Conservation (phyloP, 257 asterid genomes). For the Ehretia macrophylla region DNA sequence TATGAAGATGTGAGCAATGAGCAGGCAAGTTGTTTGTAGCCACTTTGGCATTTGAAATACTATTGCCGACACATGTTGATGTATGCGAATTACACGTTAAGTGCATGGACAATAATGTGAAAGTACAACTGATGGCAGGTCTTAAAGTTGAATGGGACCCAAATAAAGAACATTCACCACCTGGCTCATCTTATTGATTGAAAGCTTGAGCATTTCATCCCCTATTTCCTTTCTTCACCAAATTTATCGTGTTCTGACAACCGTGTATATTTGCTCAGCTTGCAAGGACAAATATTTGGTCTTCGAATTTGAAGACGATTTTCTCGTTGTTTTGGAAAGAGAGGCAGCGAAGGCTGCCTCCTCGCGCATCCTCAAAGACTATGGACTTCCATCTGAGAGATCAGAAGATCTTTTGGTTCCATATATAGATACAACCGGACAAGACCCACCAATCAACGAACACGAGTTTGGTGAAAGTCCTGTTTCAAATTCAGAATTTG, state of each 20-base stretch:
- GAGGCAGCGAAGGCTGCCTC: slow-evolving; percentile 69
- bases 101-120: slow-evolving; percentile 11
- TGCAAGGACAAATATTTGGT: slow-evolving; percentile 69
- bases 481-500: slow-evolving; percentile 57
- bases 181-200: slow-evolving; percentile 87
- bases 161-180: slow-evolving; percentile 83
- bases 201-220: slow-evolving; percentile 30
- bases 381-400: slow-evolving; percentile 86
- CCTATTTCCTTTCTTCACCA: not conserved
- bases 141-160: slow-evolving; percentile 73
- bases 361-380: slow-evolving; percentile 65
- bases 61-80: not conserved
- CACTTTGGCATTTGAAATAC: slow-evolving; percentile 5
- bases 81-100: not conserved
- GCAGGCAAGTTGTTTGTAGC: slow-evolving; percentile 52
- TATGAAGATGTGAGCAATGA: slow-evolving; percentile 92
- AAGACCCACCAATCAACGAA: slow-evolving; percentile 28
- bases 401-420: slow-evolving; percentile 67
- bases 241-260: too few species aligned
- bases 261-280: too few species aligned
- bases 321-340: slow-evolving; percentile 73
- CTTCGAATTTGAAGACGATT: slow-evolving; percentile 82
- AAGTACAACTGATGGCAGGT: slow-evolving; percentile 44
- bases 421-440: slow-evolving; percentile 37
- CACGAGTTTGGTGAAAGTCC: slow-evolving; percentile 58